Base-by-base conservation (phyloP, 2,329 filamentous ascomycete genomes). In the Monosporascus cannonballus region DNA sequence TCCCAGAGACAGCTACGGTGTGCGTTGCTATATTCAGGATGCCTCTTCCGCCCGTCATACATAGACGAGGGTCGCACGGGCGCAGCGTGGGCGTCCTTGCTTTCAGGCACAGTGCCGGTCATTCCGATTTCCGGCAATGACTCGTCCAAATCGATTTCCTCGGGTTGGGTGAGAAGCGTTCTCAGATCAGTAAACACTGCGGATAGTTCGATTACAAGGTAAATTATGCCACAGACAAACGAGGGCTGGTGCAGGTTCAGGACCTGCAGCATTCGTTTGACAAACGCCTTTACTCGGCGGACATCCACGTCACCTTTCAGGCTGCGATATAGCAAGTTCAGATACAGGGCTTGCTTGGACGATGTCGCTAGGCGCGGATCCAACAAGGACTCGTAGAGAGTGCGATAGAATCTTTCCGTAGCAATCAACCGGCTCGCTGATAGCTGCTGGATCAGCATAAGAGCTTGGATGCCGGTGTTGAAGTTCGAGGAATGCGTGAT, bases 401-500 rank as follows among this genome's bases (percentile, higher is more conserved):
- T 96, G 49, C 91, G 83, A 74, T 97, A 99, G 74, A 96, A 99
- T 55, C 94, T 83, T 64, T 99, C 94, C 14, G 87, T 86, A 4
- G 87, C 86, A 51, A 93, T 78, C 63, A 92, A 87, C 67, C 94
- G 90, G 3, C 86, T 83, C 1, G 85, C 78, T 1, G 91, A 89
- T 27, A 99, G 81, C 69, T 97, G 94, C 68, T 97, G 94, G 59
- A 99, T 95, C 47, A 99, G 77, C 73, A 96, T 87, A 59, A 99
- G 80, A 36, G 94, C 93, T 71, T 99, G 94, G 38, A 99, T 90
- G 67, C 91, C 94, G 1, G 94, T 99, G 73, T 97, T 99, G 80
- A 99, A 97, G 71, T 99, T 99, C 52, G 93, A 90, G 1, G 93
- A 97, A 71, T 99, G 94, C 0, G 94, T 96, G 64, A 99, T 94